Evolutionary conservation across 208 protist genomes (phyloP).

Genomic region (Novymonas esmeraldas): DNA sequence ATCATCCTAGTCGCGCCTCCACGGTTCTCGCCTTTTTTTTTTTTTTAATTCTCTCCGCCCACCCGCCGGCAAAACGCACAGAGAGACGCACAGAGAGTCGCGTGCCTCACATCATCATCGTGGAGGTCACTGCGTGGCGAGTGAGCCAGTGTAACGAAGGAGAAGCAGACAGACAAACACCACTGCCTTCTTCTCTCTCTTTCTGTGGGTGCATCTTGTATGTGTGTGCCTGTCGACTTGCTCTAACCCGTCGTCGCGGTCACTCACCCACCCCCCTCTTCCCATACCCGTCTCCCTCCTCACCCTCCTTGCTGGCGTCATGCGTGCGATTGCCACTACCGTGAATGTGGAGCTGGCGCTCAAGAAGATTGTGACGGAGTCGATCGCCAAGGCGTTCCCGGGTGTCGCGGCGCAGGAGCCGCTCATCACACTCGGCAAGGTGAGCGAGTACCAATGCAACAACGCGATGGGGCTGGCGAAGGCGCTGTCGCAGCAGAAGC

Average conservation of each 20-base stretch:
- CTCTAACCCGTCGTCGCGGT: too few species aligned
- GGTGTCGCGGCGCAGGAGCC: conserved; percentile 55
- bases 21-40: background rate
- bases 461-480: conserved; percentile 94
- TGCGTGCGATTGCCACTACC: conserved; percentile 25
- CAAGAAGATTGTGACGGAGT: conserved; percentile 71
- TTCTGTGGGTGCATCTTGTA: too few species aligned
- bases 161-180: too few species aligned
- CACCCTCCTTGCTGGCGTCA: conserved; percentile 21
- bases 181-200: too few species aligned
- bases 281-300: background rate
- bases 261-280: background rate
- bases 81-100: too few species aligned
- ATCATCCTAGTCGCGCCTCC: background rate
- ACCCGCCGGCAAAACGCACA: too few species aligned
- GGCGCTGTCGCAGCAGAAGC: conserved; percentile 73
- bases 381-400: conserved; percentile 88
- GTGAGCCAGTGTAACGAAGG: too few species aligned
- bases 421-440: conserved; percentile 81
- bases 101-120: too few species aligned
- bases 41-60: background rate
- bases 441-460: conserved; percentile 96
- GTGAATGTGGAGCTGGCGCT: conserved; percentile 84
- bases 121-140: too few species aligned
- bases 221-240: too few species aligned